Evolutionary conservation across 163 green algal genomes (phyloP), one percentile per base, ranked within the genome.

Genomic region (Smithsoniella earleae): DNA sequence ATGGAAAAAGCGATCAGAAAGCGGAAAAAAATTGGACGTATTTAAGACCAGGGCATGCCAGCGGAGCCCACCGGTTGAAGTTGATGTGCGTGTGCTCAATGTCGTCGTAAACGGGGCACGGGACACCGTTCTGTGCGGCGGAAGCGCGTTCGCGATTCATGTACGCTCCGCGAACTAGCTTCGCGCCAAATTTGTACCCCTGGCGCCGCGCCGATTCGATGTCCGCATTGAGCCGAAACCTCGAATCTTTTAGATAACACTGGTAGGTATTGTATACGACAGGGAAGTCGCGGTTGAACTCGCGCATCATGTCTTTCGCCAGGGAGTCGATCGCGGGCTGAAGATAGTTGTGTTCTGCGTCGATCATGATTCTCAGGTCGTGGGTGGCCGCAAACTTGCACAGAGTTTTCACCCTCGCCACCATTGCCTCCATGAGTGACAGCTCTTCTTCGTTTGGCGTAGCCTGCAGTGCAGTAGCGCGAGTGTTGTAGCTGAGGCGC

Each of bases 261-360:
- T 91, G 87, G 79, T 94, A 95, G 0, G 91, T 96, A 80, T 93
- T 93, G 75, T 85, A 89, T 20, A 96, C 81, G 34, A 87, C 76
- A 13, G 83, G 79, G 0, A 65, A 40, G 2, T 82, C 78, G 20
- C 62, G 66, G 79, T 97, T 97, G 85, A 89, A 85, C 43, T 77
- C 45, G 13, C 80, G 78, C 84, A 91, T 89, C 73, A 96, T 75
- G 75, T 88, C 75, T 18, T 86, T 77, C 2, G 82, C 82, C 28
- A 89, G 82, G 75, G 92, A 82, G 77, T 96, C 89, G 34, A 97
- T 95, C 3, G 90, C 91, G 62, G 87, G 88, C 81, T 96, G 89
- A 74, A 93, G 90, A 78, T 92, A 92, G 16, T 73, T 86, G 80
- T 95, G 88, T 80, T 96, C 89, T 2, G 90, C 89, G 43, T 96